These are phyloP conservation scores for Effrenium voratum DNA, from an alignment of 73 alveolate genomes.

Conservation along the genomic window DNA sequence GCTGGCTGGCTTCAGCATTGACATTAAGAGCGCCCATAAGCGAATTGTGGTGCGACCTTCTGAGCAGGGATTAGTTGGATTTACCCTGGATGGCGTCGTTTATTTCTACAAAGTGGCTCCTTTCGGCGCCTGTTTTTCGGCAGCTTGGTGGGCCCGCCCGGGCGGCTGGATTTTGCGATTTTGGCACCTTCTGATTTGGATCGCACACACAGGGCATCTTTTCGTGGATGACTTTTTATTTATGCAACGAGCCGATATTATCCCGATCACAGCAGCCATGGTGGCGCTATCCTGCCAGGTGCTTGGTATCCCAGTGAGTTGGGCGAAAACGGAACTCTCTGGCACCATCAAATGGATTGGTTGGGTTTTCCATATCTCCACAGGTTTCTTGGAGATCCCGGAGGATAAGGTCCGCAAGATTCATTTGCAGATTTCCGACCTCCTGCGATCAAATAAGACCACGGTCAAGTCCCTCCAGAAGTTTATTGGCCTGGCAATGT, in stretches of 20 bases:
- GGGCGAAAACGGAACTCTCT: not conserved
- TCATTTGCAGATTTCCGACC: not conserved
- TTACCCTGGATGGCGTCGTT: not conserved
- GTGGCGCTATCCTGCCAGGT: not conserved
- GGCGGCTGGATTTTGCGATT: not conserved
- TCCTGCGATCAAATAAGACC: not conserved
- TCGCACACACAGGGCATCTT: not conserved
- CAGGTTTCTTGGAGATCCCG: not conserved
- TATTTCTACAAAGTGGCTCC: not conserved
- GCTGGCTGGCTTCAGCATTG: not conserved
- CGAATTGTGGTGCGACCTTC: not conserved
- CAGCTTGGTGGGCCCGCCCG: not conserved
- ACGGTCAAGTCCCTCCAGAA: not conserved
- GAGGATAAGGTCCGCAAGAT: not conserved
- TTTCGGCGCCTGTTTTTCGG: not conserved
- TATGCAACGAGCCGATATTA: not conserved
- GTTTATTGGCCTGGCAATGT: not conserved
- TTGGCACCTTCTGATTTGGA: not conserved
- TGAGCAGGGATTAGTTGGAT: not conserved
- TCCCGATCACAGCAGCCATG: not conserved
- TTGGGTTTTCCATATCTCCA: not conserved
- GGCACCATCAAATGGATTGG: not conserved
- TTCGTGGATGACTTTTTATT: not conserved
- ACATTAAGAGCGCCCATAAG: conserved; percentile 17
- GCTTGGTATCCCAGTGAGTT: not conserved